phyloP scores from a whole-genome alignment of 352 stramenopile species.

The Peronospora farinosa region DNA sequence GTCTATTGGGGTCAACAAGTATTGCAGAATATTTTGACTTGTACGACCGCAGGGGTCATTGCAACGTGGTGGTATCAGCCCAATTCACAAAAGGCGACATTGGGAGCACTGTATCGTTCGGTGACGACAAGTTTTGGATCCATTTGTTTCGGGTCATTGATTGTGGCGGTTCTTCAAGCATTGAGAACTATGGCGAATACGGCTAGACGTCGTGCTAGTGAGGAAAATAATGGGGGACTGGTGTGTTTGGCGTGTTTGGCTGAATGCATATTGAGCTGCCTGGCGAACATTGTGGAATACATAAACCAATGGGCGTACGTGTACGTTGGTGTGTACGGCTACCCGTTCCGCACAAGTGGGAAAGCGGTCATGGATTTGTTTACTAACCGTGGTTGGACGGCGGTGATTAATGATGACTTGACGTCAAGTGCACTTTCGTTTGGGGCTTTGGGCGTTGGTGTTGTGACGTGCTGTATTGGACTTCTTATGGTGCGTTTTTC shows the following conservation, averaged over 20 bases:
- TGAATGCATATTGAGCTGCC: slow-evolving; percentile 79
- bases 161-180: slow-evolving; percentile 82
- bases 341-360: slow-evolving; percentile 76
- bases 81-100: slow-evolving; percentile 43
- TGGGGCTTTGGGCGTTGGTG: slow-evolving; percentile 70
- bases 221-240: slow-evolving; percentile 70
- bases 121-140: slow-evolving; percentile 74
- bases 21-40: slow-evolving; percentile 80
- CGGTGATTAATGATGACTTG: slow-evolving; percentile 88
- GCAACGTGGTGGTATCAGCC: slow-evolving; percentile 84
- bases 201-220: slow-evolving; percentile 55
- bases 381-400: slow-evolving; percentile 78
- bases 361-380: slow-evolving; percentile 88
- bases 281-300: slow-evolving; percentile 85
- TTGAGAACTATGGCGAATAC: slow-evolving; percentile 68
- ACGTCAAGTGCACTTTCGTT: slow-evolving; percentile 77
- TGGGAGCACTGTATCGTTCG: slow-evolving; percentile 71
- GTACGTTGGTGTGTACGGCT: slow-evolving; percentile 87
- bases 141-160: slow-evolving; percentile 81
- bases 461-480: slow-evolving; percentile 56
- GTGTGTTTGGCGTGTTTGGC: slow-evolving; percentile 83
- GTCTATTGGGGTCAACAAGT: slow-evolving; percentile 84
- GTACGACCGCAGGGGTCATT: slow-evolving; percentile 70
- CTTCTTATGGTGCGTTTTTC: slow-evolving; percentile 66
- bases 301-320: slow-evolving; percentile 89